Evolutionary conservation across 208 protist genomes (phyloP).

Genomic region (Angomonas deanei): DNA sequence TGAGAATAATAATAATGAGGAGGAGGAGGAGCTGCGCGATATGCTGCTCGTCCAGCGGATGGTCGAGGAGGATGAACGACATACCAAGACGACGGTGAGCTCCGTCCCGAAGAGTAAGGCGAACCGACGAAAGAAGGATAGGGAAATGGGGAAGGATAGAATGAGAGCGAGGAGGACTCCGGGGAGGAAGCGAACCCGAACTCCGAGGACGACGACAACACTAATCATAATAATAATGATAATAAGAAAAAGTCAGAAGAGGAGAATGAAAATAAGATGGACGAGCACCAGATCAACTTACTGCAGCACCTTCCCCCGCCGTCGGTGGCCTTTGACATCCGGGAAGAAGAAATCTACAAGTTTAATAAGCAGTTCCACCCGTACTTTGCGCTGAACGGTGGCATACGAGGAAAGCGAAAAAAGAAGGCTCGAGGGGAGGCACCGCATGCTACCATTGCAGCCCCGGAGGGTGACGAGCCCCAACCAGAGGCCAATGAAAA

Average conservation of each 20-base stretch:
- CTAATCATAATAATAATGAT: conserved; percentile 3
- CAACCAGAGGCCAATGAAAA: not conserved
- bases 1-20: no score
- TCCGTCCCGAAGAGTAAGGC: no score
- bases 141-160: no score
- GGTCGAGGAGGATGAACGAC: no score
- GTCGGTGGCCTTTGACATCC: conserved; percentile 12
- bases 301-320: conserved; percentile 13
- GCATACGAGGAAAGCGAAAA: not conserved
- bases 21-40: no score
- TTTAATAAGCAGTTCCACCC: not conserved
- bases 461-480: not conserved
- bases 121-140: no score
- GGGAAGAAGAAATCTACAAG: not conserved
- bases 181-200: not conserved
- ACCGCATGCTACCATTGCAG: not conserved
- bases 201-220: conserved; percentile 2
- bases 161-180: not conserved
- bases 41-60: no score
- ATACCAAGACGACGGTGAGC: no score
- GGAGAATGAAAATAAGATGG: conserved; percentile 12
- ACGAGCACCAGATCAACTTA: conserved; percentile 14
- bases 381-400: not conserved
- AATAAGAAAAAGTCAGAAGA: conserved; percentile 6
- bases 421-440: not conserved